These are phyloP conservation scores for Cenchrus americanus DNA, from an alignment of 176 grass and related monocot genomes.

Conservation along the genomic window DNA sequence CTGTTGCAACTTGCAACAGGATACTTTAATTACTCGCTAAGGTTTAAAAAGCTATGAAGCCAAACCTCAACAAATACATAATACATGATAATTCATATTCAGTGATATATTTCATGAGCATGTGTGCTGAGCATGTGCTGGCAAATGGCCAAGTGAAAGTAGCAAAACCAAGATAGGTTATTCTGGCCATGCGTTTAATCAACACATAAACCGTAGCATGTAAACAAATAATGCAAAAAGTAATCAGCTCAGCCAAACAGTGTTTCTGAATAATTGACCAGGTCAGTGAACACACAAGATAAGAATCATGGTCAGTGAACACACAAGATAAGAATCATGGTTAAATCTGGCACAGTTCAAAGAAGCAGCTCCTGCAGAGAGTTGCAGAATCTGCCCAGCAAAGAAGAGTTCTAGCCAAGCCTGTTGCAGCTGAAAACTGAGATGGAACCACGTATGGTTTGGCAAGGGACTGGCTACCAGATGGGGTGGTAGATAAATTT, in stretches of 20 bases:
- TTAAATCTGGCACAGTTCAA: no score
- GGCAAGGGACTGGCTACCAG: no score
- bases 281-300: not conserved
- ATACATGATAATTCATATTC: not conserved
- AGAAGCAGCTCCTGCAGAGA: no score
- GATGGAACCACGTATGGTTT: no score
- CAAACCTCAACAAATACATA: not conserved
- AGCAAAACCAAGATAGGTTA: not conserved
- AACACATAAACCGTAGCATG: not conserved
- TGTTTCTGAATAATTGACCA: no score
- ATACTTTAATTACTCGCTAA: not conserved
- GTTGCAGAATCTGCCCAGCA: no score
- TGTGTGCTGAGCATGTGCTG: no score
- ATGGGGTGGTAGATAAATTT: no score
- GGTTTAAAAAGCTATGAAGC: conserved; percentile 5
- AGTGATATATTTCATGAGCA: not conserved
- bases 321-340: no score
- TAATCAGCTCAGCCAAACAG: not conserved
- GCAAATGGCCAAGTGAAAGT: not conserved
- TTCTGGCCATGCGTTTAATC: not conserved
- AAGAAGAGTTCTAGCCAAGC: no score
- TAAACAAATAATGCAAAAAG: not conserved
- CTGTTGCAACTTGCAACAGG: no score
- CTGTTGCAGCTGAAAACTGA: no score
- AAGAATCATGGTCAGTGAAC: not conserved